Conservation (phyloP, 192 early-diverging fungal genomes). For the Backusella mclennaniae region DNA sequence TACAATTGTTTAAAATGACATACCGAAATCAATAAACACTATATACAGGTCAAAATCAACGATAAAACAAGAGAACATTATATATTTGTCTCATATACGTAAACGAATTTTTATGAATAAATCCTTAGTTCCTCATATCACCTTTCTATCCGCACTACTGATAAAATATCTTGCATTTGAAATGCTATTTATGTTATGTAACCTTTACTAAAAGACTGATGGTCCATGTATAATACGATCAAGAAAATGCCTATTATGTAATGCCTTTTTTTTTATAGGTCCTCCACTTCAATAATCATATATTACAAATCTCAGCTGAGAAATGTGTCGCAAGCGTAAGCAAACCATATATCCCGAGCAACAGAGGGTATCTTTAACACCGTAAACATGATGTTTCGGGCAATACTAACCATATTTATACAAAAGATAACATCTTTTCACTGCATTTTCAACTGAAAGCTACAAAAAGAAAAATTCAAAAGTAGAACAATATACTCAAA, state of each 20-base stretch:
- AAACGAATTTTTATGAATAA: no score
- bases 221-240: no score
- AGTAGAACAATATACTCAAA: not conserved
- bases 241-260: no score
- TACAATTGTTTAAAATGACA: not conserved
- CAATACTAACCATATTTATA: not conserved
- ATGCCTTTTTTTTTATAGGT: not conserved
- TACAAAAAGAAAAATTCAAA: not conserved
- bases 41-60: not conserved
- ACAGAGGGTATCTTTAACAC: not conserved
- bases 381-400: not conserved
- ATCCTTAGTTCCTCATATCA: no score
- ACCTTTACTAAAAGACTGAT: no score
- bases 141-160: no score
- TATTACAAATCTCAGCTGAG: no score
- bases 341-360: no score
- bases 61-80: not conserved
- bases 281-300: not conserved
- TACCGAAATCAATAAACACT: not conserved
- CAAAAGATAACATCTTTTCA: not conserved
- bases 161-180: no score
- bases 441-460: not conserved
- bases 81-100: no score
- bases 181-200: no score
- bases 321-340: no score